A percentile compares a stretch with the other conserved stretches of the same genome.
Conservation (phyloP, 169 alveolate species). For the Pseudocohnilembus persalinus region DNA sequence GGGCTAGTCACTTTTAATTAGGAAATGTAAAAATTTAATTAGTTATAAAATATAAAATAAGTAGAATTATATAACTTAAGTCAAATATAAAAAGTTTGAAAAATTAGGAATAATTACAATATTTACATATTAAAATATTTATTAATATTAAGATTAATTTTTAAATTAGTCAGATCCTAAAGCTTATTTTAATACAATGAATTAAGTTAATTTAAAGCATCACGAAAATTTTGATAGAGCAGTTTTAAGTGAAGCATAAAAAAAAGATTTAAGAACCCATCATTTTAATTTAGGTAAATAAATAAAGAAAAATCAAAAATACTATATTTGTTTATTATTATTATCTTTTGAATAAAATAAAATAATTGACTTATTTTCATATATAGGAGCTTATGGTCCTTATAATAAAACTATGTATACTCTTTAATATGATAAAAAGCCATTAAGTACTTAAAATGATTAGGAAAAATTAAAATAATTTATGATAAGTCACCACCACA, state of each 20-base stretch:
- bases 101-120: too few species aligned
- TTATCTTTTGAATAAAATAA: not conserved
- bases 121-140: too few species aligned
- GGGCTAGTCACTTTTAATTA: conserved; percentile 22
- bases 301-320: not conserved
- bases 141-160: too few species aligned
- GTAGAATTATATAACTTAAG: too few species aligned
- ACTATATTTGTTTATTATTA: not conserved
- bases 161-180: not conserved
- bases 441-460: conserved; percentile 1
- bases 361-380: not conserved
- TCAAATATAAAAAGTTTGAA: too few species aligned
- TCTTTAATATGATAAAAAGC: conserved; percentile 9
- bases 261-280: conserved; percentile 21
- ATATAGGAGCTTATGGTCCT: conserved; percentile 14
- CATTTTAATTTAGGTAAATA: conserved; percentile 20
- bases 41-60: too few species aligned
- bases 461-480: conserved; percentile 4
- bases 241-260: conserved; percentile 14
- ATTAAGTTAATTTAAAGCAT: not conserved
- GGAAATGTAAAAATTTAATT: conserved; percentile 4
- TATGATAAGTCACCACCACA: conserved; percentile 25
- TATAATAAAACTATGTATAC: conserved; percentile 4
- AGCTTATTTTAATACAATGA: not conserved
- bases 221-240: conserved; percentile 18